phyloP scores from a whole-genome alignment of 176 grass and related monocot species.

The Thinopyrum elongatum region DNA sequence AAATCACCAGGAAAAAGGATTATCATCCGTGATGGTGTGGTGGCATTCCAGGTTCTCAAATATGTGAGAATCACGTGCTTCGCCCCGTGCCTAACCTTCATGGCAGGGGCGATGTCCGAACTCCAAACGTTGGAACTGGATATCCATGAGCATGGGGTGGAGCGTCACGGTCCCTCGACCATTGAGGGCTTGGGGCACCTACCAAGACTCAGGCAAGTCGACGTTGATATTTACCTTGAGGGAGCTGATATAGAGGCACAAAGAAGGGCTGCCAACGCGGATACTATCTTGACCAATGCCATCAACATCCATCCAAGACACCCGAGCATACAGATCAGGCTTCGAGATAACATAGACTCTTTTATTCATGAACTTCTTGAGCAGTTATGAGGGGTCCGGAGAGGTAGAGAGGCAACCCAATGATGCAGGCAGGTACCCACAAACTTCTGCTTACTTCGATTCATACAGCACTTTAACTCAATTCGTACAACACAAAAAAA shows the following conservation, averaged over 20 bases:
- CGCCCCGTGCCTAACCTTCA: background rate
- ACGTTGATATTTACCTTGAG: too few species aligned
- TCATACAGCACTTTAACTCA: too few species aligned
- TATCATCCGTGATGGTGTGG: background rate
- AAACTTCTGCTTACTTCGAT: background rate
- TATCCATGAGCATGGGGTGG: too few species aligned
- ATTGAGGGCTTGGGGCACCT: too few species aligned
- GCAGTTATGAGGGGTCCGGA: too few species aligned
- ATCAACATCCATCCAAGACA: background rate
- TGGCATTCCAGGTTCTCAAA: background rate
- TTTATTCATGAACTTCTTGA: background rate
- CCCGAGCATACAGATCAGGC: fast-evolving
- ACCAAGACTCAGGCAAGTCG: too few species aligned
- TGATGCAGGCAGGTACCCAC: background rate
- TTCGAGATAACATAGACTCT: background rate
- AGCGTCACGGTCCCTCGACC: too few species aligned
- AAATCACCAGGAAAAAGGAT: background rate
- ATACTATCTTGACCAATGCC: background rate
- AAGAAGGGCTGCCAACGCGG: background rate
- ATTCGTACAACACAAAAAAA: background rate
- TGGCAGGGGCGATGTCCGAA: background rate
- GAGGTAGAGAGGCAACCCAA: background rate
- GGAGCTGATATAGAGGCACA: too few species aligned
- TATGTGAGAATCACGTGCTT: background rate
- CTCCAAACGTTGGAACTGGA: background rate